Conservation (phyloP, 768 basidiomycete species). For the Mrakia blollopis region DNA sequence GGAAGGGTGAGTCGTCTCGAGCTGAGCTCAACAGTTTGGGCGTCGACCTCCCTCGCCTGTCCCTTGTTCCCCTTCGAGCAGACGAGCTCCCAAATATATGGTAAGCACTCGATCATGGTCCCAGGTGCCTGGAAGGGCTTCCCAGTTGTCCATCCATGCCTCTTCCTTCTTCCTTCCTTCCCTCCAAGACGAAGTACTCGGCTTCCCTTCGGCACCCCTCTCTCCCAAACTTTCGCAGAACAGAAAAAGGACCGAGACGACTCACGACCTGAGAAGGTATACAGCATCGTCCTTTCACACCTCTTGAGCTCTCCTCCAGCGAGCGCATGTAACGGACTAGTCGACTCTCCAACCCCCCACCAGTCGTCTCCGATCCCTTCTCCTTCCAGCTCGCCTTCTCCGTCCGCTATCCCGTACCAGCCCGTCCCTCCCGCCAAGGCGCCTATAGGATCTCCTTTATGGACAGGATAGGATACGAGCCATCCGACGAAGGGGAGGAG, state of each 20-base stretch:
- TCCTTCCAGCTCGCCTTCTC: neutral
- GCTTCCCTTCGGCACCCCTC: neutral
- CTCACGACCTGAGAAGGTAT: neutral
- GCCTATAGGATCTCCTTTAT: neutral
- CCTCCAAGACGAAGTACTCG: neutral
- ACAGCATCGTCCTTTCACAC: constrained; percentile 1
- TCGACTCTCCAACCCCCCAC: neutral
- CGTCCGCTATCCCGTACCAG: neutral
- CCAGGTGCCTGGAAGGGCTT: too few species aligned
- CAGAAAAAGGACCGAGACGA: neutral
- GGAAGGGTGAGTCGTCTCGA: too few species aligned
- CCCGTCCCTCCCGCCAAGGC: neutral
- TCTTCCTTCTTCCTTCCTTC: neutral
- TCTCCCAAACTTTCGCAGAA: neutral
- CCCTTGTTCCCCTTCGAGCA: too few species aligned
- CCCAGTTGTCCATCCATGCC: too few species aligned
- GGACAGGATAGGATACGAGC: neutral
- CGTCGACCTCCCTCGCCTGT: too few species aligned
- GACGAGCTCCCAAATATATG: too few species aligned
- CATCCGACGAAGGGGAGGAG: neutral
- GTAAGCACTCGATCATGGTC: too few species aligned
- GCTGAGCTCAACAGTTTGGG: too few species aligned
- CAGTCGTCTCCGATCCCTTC: neutral
- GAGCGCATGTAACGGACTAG: neutral
- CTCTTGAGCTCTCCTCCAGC: neutral